These are phyloP conservation scores for Grosmannia serpens DNA, from an alignment of 2,329 filamentous ascomycete species.

Conservation along the genomic window DNA sequence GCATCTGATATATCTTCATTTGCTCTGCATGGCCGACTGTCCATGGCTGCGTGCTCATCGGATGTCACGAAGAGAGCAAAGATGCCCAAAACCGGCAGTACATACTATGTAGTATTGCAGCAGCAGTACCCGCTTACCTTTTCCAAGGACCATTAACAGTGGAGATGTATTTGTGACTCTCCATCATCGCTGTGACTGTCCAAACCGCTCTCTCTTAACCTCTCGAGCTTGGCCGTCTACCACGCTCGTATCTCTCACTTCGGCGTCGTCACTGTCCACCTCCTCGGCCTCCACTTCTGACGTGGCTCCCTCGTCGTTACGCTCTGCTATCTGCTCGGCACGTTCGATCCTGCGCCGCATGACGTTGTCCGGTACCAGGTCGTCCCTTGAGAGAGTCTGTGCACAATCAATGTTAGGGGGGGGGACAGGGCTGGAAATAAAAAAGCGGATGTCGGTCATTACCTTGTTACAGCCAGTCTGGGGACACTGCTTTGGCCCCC, in stretches of 20 bases:
- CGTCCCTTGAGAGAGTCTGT: conserved; percentile 36
- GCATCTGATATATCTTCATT: background rate
- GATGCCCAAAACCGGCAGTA: background rate
- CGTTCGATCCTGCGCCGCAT: conserved; percentile 48
- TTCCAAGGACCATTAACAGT: too few species aligned
- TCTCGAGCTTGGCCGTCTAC: conserved; percentile 11
- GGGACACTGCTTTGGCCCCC: conserved; percentile 42
- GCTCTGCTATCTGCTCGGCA: conserved; percentile 30
- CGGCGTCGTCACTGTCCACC: conserved; percentile 18
- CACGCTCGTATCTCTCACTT: conserved; percentile 7
- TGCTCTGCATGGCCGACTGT: background rate
- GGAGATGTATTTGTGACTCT: background rate
- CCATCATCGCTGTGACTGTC: conserved; percentile 2
- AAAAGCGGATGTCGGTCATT: conserved; percentile 11
- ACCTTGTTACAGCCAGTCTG: conserved; percentile 52
- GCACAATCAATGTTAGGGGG: background rate
- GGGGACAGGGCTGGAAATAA: background rate
- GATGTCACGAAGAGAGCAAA: background rate
- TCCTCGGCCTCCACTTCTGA: conserved; percentile 25
- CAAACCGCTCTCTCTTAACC: conserved; percentile 17
- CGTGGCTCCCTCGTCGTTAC: conserved; percentile 27
- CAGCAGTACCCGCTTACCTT: too few species aligned
- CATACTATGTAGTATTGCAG: too few species aligned
- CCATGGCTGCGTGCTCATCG: background rate
- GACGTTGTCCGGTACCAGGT: conserved; percentile 45